phyloP scores from a whole-genome alignment of 1,139 yeast species.

The Geotrichum australiense region DNA sequence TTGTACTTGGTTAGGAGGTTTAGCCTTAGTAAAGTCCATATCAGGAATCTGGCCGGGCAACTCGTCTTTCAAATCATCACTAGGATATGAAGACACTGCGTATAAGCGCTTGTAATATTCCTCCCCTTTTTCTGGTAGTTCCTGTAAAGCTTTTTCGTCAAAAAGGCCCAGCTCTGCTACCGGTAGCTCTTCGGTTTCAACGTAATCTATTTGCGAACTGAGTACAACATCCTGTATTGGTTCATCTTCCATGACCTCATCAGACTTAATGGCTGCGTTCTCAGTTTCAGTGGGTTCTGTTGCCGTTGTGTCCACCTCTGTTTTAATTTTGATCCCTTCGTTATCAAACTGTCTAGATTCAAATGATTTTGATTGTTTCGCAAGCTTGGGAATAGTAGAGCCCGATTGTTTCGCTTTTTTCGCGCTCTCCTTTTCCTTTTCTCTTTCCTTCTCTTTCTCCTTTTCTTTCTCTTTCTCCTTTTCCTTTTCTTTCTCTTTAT shows the following conservation, averaged over 20 bases:
- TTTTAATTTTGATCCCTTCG: constrained; percentile 13
- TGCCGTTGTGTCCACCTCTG: constrained; percentile 10
- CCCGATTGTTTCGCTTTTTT: too few relatives aligned
- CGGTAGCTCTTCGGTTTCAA: constrained; percentile 64
- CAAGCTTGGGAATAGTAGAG: too few relatives aligned
- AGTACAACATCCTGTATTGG: constrained; percentile 46
- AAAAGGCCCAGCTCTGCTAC: constrained; percentile 65
- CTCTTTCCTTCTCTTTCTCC: too few relatives aligned
- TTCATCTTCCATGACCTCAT: neutral
- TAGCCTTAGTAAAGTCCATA: constrained; percentile 74
- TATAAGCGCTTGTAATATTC: constrained; percentile 70
- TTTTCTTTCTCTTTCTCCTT: too few relatives aligned
- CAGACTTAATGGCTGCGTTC: constrained; percentile 3
- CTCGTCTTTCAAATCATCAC: constrained; percentile 60
- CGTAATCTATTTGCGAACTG: constrained; percentile 76
- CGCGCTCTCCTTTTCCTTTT: too few relatives aligned
- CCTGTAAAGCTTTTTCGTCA: constrained; percentile 52
- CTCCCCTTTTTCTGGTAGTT: constrained; percentile 53
- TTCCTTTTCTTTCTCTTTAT: too few relatives aligned
- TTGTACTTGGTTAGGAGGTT: constrained; percentile 89
- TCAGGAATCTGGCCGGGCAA: constrained; percentile 88
- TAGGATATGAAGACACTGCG: constrained; percentile 88
- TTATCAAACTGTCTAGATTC: too few relatives aligned
- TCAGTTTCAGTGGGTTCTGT: constrained; percentile 10
- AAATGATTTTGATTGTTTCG: too few relatives aligned